Conservation (phyloP, 2,329 filamentous ascomycete genomes). For the Fusarium virguliforme region DNA sequence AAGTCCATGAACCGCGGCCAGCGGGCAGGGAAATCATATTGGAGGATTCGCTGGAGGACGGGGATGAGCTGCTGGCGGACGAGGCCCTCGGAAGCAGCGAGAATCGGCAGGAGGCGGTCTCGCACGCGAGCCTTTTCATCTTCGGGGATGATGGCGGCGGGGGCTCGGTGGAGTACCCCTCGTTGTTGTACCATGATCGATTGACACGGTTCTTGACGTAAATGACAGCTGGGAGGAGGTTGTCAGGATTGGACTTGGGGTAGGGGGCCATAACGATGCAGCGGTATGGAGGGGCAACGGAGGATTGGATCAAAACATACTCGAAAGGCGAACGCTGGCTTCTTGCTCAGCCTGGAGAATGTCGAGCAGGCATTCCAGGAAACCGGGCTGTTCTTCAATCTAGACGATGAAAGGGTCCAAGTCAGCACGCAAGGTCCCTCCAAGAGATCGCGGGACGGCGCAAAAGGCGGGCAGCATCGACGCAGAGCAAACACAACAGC, state of each 20-base stretch:
- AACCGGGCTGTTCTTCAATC: constrained; percentile 92
- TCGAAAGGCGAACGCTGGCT: constrained; percentile 85
- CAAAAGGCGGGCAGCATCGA: constrained; percentile 37
- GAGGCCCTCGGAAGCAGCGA: constrained; percentile 84
- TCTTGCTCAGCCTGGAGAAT: constrained; percentile 93
- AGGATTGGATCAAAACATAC: constrained; percentile 69
- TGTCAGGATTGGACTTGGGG: constrained; percentile 31
- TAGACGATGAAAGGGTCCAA: constrained; percentile 58
- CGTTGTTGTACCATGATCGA: constrained; percentile 87
- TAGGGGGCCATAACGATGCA: constrained; percentile 49
- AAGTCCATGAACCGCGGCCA: constrained; percentile 97
- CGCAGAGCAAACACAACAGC: constrained; percentile 23
- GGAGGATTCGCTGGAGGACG: constrained; percentile 94
- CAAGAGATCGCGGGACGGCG: constrained; percentile 26
- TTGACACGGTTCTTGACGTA: constrained; percentile 99
- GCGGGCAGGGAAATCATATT: constrained; percentile 93
- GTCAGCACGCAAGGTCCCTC: constrained; percentile 38
- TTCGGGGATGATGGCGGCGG: constrained; percentile 80
- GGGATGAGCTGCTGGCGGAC: constrained; percentile 95
- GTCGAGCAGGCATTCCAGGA: constrained; percentile 90
- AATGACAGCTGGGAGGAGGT: constrained; percentile 79
- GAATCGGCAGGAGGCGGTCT: constrained; percentile 88
- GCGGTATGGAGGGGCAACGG: constrained; percentile 25
- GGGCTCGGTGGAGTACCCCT: constrained; percentile 78
- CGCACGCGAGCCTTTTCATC: constrained; percentile 90